Base-by-base conservation (phyloP, 1,139 yeast species). In the Candida tropicalis region DNA sequence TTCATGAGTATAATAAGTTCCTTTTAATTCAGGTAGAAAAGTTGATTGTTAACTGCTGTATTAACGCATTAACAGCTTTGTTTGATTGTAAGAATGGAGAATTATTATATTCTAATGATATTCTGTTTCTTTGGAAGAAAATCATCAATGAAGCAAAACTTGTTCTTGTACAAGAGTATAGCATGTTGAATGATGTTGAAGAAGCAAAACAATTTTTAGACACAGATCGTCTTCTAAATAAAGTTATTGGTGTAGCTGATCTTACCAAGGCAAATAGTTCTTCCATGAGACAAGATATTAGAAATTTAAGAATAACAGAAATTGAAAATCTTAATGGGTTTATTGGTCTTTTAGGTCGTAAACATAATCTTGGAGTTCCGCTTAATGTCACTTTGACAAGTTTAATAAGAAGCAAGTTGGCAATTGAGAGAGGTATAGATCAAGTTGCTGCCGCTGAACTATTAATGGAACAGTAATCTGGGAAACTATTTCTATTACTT, bases 211-310 rank as follows among this genome's bases (percentile, higher is more conserved):
- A 69, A 38, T 59, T 53, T 25, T 59, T 85, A 34, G 66, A 73
- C 46, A 63, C 66, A 1, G 68, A 70, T 2, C 56, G 79, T 13
- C 63, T 87, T 50, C 56, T 77, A 16, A 60, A 69, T 23, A 60
- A 73, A 3, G 84, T 84, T 5, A 48, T 68, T 15, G 69, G 74
- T 3, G 76, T 78, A 9, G 68, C 81, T 32, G 63, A 73, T 46
- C 39, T 56, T 28, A 75, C 84, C 18, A 73, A 77, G 0, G 62
- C 71, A 38, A 93, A 90, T 63, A 80, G 85, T 41, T 82, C 95
- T 7, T 87, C 96, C 2, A 93, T 91, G 98, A 75, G 96, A 54
- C 89, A 87, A 52, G 98, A 91, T 55, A 74, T 86, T 1, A 61
- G 79, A 37, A 69, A 75, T 49, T 68, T 81, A 42, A 73, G 82